Conservation (phyloP, 768 basidiomycete genomes). For the Dentipellis fragilis region DNA sequence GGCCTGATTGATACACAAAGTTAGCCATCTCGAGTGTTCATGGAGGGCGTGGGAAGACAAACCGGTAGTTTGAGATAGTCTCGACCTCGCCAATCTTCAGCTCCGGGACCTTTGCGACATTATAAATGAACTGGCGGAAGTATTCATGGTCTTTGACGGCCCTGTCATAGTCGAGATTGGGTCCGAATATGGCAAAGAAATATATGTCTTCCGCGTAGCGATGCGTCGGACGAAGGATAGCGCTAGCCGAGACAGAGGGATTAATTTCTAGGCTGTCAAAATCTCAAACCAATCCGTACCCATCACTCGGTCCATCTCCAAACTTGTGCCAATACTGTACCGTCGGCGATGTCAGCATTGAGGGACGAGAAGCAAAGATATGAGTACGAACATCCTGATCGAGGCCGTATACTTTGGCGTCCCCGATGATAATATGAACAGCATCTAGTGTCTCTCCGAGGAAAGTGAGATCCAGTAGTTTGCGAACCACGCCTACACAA, state of each 20-base stretch:
- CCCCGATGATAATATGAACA: neutral
- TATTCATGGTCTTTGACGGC: neutral
- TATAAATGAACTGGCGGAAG: neutral
- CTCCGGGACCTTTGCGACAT: neutral
- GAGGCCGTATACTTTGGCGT: neutral
- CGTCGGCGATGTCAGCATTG: too few species aligned
- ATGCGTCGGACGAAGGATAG: neutral
- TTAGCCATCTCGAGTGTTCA: too few species aligned
- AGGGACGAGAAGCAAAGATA: neutral
- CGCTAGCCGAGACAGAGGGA: neutral
- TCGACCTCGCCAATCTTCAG: neutral
- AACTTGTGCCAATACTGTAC: neutral
- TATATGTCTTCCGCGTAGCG: neutral
- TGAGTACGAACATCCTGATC: neutral
- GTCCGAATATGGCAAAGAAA: neutral
- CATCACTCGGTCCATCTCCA: neutral
- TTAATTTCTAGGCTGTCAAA: too few species aligned
- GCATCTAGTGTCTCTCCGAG: neutral
- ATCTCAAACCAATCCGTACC: neutral
- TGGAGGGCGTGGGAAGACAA: too few species aligned
- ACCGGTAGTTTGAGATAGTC: neutral
- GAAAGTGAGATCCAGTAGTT: neutral
- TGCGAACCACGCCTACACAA: neutral
- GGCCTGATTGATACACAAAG: constrained; percentile 1
- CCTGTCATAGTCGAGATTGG: neutral